Conservation (phyloP, 805 yeast species). For the Ogataea neopini region DNA sequence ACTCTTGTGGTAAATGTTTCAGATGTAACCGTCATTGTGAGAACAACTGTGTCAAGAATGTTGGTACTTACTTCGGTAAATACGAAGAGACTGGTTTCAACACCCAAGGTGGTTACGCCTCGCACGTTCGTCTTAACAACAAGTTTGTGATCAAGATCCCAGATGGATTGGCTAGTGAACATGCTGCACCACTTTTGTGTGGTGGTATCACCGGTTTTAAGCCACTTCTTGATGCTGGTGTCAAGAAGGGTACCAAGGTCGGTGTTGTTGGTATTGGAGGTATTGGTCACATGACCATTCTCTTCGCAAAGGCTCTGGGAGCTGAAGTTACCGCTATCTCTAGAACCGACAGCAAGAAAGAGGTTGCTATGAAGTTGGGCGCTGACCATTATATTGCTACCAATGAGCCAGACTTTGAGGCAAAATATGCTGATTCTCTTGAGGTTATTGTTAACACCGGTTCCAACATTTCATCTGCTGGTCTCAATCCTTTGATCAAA, state of each 20-base stretch:
- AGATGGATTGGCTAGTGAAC: constrained; percentile 47
- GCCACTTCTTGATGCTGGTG: constrained; percentile 56
- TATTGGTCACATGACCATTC: constrained; percentile 61
- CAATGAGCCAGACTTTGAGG: constrained; percentile 39
- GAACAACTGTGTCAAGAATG: constrained; percentile 37
- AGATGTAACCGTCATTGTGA: constrained; percentile 58
- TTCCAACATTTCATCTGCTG: constrained; percentile 7
- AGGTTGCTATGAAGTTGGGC: constrained; percentile 54
- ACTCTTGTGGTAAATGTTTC: constrained; percentile 61
- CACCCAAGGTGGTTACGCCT: constrained; percentile 70
- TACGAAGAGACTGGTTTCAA: constrained; percentile 32
- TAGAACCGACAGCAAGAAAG: constrained; percentile 49
- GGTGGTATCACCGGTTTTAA: constrained; percentile 76
- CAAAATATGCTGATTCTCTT: constrained; percentile 34
- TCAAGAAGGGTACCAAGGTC: constrained; percentile 40
- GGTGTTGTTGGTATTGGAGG: constrained; percentile 70
- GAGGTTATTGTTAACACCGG: constrained; percentile 46
- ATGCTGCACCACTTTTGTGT: constrained; percentile 74
- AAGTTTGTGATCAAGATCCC: constrained; percentile 67
- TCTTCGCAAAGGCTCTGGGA: constrained; percentile 61
- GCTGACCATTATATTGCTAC: constrained; percentile 59
- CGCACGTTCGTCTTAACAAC: constrained; percentile 64
- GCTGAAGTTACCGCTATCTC: constrained; percentile 63
- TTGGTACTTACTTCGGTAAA: constrained; percentile 37
- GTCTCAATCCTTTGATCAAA: constrained; percentile 46